Base-by-base conservation (phyloP, 768 basidiomycete genomes). In the Russula sp. region DNA sequence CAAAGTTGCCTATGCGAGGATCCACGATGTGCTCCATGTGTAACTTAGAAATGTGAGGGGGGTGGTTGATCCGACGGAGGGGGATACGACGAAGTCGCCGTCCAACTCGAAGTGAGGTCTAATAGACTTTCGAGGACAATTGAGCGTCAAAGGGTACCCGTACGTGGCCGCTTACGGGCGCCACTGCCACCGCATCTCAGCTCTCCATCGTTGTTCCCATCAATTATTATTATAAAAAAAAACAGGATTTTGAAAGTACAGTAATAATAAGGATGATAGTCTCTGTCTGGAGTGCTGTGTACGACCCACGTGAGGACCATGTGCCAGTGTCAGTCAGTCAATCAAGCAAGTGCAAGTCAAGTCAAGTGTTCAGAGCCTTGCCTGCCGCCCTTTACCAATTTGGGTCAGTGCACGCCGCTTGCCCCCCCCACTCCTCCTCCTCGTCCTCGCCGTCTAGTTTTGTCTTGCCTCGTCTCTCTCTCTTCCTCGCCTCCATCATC, bases 1-100 rank as follows among this genome's bases (percentile, higher is more conserved):
- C 63, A 57, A 75, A 76, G 57, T 61, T 71, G 45, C 59, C 48
- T 13, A 68, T 47, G 56, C 66, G 56, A 8, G 60, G 53, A 64
- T 68, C 59, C 56, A 61, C 61, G 37, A 70, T 65, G 42, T 72
- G 72, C 49, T 73, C 73, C 71, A 74, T 73, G 51, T 59, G 59
- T 37, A 27, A 3, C 27, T 27, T 27, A 27, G 27, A 27, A 27
- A 27, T 27, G 27, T 27, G 27, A 27, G 27, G 27, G 27, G 27
- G 27, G 27, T 27, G 27, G 27, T 27, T 27, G 27, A 27, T 27
- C 27, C 27, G 27, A 27, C 27, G 27, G 1, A 27, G 2, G 27
- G 40, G 7, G 27, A 31, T 2, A 53, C n/a, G 51, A 44, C 42
- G 11, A 13, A 44, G 48, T 50, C 6, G 48, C 48, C 27, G 27